phyloP scores from a whole-genome alignment of 2,329 filamentous ascomycete genomes.

The Macrophomina pseudophaseolina region DNA sequence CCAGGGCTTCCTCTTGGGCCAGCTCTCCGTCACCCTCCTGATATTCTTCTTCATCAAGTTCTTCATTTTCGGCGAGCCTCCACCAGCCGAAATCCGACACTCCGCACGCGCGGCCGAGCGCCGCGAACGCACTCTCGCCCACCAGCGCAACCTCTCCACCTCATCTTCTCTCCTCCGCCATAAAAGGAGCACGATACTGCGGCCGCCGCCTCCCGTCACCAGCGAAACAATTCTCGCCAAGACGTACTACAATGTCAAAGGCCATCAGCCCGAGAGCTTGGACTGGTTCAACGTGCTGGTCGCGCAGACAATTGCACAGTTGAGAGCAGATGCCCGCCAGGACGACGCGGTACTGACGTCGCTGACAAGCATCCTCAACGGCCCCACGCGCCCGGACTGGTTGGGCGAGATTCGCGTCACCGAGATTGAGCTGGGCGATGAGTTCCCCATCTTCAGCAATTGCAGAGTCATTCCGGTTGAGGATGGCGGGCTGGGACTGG shows the following conservation, averaged over 20 bases:
- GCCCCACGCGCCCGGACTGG: slow-evolving; percentile 85
- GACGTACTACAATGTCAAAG: slow-evolving; percentile 95
- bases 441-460: slow-evolving; percentile 98
- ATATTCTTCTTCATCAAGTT: slow-evolving; percentile 98
- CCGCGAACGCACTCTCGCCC: slow-evolving; percentile 73
- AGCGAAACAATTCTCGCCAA: slow-evolving; percentile 95
- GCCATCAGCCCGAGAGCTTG: slow-evolving; percentile 92
- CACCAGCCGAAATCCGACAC: slow-evolving; percentile 80
- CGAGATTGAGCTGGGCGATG: slow-evolving; percentile 91
- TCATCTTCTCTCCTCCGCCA: slow-evolving; percentile 38
- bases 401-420: slow-evolving; percentile 93
- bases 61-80: slow-evolving; percentile 97
- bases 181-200: slow-evolving; percentile 51
- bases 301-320: slow-evolving; percentile 94
- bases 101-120: slow-evolving; percentile 76
- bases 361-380: slow-evolving; percentile 84
- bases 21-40: slow-evolving; percentile 88
- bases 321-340: slow-evolving; percentile 88
- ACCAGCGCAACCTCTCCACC: slow-evolving; percentile 48
- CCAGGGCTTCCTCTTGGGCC: slow-evolving; percentile 89
- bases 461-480: slow-evolving; percentile 93
- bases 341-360: slow-evolving; percentile 88
- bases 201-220: slow-evolving; percentile 72
- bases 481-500: slow-evolving; percentile 67
- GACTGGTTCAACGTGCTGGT: slow-evolving; percentile 99